Evolutionary conservation across 2,329 filamentous ascomycete species (phyloP).

Genomic region (Sporothrix brunneoviolacea): DNA sequence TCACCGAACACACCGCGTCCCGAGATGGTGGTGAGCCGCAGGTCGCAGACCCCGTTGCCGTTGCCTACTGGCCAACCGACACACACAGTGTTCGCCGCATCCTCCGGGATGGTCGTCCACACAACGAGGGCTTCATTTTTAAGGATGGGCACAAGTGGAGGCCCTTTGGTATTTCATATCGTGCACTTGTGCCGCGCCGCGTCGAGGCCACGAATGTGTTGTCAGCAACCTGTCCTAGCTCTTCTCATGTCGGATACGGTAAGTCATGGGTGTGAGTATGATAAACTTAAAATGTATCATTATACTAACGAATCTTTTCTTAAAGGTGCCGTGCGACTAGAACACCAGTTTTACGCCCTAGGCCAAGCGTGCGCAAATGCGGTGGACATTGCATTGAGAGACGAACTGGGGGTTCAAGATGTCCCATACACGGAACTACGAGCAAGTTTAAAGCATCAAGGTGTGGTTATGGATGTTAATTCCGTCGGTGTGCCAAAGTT

Average conservation of each 20-base stretch:
- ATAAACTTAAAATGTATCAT: no score
- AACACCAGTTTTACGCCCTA: slow-evolving; percentile 7
- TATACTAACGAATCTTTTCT: no score
- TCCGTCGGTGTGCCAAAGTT: slow-evolving; percentile 1
- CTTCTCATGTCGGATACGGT: slow-evolving; percentile 8
- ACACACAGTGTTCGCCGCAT: slow-evolving; percentile 7
- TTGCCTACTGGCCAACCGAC: slow-evolving; percentile 8
- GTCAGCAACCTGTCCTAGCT: slow-evolving; percentile 4
- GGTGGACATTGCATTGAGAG: not conserved
- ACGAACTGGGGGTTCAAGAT: not conserved
- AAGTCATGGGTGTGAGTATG: no score
- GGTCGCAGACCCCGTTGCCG: not conserved
- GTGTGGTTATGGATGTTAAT: not conserved
- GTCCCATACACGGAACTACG: not conserved
- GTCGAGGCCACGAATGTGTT: not conserved
- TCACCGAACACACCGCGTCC: slow-evolving; percentile 1
- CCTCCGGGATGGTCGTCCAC: slow-evolving; percentile 1
- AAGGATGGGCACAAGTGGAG: slow-evolving; percentile 7
- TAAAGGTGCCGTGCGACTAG: slow-evolving; percentile 4
- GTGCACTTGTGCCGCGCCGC: not conserved
- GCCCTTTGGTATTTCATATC: slow-evolving; percentile 6
- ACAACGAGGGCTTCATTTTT: slow-evolving; percentile 8
- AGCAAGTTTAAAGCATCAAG: not conserved
- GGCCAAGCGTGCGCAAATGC: slow-evolving; percentile 9
- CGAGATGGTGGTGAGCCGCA: not conserved